Conservation (phyloP, 2,329 filamentous ascomycete species). For the Fusarium succisae region DNA sequence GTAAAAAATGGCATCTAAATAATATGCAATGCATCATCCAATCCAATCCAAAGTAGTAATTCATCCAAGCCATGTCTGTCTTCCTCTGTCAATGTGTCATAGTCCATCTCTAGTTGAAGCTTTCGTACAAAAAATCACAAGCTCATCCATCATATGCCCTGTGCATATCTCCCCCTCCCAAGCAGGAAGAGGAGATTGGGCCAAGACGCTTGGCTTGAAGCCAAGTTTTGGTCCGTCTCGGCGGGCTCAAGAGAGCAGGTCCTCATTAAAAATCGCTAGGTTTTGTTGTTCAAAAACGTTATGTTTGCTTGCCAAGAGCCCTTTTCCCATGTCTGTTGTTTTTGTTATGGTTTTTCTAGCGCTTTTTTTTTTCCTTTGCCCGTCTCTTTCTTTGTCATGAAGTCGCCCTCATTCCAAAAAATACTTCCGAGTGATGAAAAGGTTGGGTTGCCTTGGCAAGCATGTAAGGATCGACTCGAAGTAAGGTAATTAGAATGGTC, state of each 20-base stretch:
- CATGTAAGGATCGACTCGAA: slow-evolving; percentile 44
- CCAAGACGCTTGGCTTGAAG: slow-evolving; percentile 7
- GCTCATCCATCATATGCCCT: slow-evolving; percentile 14
- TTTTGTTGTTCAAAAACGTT: slow-evolving; percentile 28
- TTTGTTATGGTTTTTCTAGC: slow-evolving; percentile 11
- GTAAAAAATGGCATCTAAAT: slow-evolving; percentile 20
- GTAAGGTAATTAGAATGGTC: slow-evolving; percentile 45
- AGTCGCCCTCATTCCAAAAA: slow-evolving; percentile 19
- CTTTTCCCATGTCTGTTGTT: slow-evolving; percentile 5
- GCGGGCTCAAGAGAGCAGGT: slow-evolving; percentile 32
- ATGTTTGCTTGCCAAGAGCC: slow-evolving; percentile 36
- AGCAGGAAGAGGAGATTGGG: background rate
- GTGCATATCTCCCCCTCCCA: background rate
- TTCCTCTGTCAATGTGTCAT: slow-evolving; percentile 30
- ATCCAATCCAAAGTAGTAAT: slow-evolving; percentile 24
- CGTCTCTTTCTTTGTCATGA: slow-evolving; percentile 20
- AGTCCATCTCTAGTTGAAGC: slow-evolving; percentile 33
- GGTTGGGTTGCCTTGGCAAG: slow-evolving; percentile 34
- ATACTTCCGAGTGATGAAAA: slow-evolving; percentile 25
- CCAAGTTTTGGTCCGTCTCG: background rate
- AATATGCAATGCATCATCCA: slow-evolving; percentile 16
- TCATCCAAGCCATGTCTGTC: slow-evolving; percentile 36
- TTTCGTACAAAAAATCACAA: slow-evolving; percentile 20
- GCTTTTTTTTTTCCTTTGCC: background rate
- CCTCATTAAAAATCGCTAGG: slow-evolving; percentile 39